phyloP scores from a whole-genome alignment of 345 rosid species.

The Sisymbrium altissimum region DNA sequence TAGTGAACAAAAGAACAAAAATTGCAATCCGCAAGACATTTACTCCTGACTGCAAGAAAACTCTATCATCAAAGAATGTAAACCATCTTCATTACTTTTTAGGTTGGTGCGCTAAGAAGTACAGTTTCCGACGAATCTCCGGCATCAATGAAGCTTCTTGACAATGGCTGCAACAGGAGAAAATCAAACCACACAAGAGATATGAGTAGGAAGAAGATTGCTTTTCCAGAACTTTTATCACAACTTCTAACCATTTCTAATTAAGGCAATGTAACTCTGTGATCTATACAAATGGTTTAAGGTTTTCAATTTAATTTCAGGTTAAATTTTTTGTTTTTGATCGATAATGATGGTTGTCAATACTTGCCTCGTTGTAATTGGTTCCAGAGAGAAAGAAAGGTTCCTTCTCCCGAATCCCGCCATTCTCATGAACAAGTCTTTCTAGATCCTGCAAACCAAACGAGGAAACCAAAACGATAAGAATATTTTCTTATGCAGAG shows the following conservation, averaged over 20 bases:
- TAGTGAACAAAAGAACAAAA: conserved; percentile 5
- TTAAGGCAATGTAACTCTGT: background rate
- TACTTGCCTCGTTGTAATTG: conserved; percentile 50
- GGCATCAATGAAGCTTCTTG: conserved; percentile 63
- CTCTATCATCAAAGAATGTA: background rate
- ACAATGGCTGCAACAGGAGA: conserved; percentile 50
- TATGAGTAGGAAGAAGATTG: background rate
- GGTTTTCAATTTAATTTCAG: background rate
- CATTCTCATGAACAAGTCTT: conserved; percentile 57
- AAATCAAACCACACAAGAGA: conserved; percentile 8
- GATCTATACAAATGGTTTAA: background rate
- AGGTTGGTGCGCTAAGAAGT: conserved; percentile 43
- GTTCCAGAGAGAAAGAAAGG: conserved; percentile 64
- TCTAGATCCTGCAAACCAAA: conserved; percentile 61
- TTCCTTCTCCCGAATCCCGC: conserved; percentile 68
- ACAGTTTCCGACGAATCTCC: conserved; percentile 52
- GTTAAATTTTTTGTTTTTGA: background rate
- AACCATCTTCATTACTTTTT: conserved; percentile 1
- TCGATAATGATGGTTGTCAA: background rate
- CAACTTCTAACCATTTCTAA: background rate
- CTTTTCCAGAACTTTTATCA: background rate
- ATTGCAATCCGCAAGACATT: conserved; percentile 1
- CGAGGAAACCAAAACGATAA: background rate
- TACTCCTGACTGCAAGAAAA: background rate
- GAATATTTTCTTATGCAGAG: background rate